A percentile compares a stretch with the other conserved stretches of the same genome.
Conservation (phyloP, 108 stramenopile species). For the Nannochloropsis gaditana region DNA sequence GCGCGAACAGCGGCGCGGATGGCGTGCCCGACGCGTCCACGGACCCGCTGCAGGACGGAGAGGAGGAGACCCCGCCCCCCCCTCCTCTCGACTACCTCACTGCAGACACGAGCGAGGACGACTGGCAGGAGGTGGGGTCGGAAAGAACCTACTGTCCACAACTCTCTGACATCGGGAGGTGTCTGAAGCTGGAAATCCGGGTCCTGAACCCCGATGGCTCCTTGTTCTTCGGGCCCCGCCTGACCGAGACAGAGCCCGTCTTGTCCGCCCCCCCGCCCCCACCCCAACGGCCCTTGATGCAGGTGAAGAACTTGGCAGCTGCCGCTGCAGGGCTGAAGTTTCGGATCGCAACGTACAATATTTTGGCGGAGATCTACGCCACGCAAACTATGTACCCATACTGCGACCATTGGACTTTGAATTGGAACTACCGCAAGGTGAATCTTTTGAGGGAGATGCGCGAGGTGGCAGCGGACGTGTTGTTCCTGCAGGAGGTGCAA, state of each 20-base stretch:
- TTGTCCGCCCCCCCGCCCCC: conserved; percentile 48
- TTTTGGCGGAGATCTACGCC: conserved; percentile 97
- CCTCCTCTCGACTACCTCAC: background rate
- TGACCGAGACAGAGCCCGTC: conserved; percentile 50
- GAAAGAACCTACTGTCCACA: conserved; percentile 48
- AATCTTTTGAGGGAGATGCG: conserved; percentile 83
- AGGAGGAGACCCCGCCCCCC: background rate
- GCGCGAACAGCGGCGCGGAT: conserved; percentile 6
- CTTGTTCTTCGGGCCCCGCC: conserved; percentile 37
- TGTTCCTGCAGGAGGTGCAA: conserved; percentile 98
- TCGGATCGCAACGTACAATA: conserved; percentile 88
- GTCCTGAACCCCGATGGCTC: conserved; percentile 42
- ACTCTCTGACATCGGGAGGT: conserved; percentile 49
- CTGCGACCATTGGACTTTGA: conserved; percentile 89
- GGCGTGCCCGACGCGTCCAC: background rate
- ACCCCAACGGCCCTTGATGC: conserved; percentile 37
- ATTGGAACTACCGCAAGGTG: conserved; percentile 86
- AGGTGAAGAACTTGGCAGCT: conserved; percentile 37
- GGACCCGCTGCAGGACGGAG: background rate
- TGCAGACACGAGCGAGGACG: conserved; percentile 36
- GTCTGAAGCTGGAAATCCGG: conserved; percentile 48
- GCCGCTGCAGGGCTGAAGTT: conserved; percentile 68
- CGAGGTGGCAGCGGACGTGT: conserved; percentile 83
- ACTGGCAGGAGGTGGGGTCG: conserved; percentile 43
- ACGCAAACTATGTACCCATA: conserved; percentile 96